Percentiles rank a stretch among this genome's conserved stretches.
Evolutionary conservation across 768 basidiomycete genomes (phyloP).

Genomic region (Macrolepiota fuliginosa): DNA sequence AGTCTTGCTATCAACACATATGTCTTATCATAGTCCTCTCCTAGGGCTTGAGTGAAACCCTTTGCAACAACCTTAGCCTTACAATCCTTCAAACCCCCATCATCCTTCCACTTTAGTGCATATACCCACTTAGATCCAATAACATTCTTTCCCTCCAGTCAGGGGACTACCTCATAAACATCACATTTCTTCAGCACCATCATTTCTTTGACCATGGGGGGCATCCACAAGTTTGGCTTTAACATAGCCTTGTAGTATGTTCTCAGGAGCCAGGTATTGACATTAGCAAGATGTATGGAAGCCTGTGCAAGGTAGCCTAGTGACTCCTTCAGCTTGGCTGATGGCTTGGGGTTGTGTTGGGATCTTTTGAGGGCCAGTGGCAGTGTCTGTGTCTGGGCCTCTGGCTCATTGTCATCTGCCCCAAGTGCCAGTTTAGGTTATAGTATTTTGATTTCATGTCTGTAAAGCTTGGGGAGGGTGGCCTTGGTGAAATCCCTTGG

Average conservation of each 20-base stretch:
- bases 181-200: background rate
- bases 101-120: constrained; percentile 22
- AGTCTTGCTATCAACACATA: constrained; percentile 12
- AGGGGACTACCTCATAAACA: background rate
- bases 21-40: constrained; percentile 26
- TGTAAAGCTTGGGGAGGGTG: too few relatives aligned
- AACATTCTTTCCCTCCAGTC: background rate
- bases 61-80: constrained; percentile 41
- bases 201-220: background rate
- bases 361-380: background rate
- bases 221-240: background rate
- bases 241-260: background rate
- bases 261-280: background rate
- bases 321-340: background rate
- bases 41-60: constrained; percentile 33
- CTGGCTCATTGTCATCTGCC: too few relatives aligned
- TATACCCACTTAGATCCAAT: constrained; percentile 13
- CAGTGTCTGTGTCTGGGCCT: too few relatives aligned
- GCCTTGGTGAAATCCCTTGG: too few relatives aligned
- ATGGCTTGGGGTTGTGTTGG: background rate
- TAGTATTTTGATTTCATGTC: too few relatives aligned
- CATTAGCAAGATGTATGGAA: too few relatives aligned
- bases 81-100: constrained; percentile 22
- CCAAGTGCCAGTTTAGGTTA: too few relatives aligned
- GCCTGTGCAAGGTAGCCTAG: background rate